Conservation (phyloP, 768 basidiomycete genomes). For the Podaxis sp. region DNA sequence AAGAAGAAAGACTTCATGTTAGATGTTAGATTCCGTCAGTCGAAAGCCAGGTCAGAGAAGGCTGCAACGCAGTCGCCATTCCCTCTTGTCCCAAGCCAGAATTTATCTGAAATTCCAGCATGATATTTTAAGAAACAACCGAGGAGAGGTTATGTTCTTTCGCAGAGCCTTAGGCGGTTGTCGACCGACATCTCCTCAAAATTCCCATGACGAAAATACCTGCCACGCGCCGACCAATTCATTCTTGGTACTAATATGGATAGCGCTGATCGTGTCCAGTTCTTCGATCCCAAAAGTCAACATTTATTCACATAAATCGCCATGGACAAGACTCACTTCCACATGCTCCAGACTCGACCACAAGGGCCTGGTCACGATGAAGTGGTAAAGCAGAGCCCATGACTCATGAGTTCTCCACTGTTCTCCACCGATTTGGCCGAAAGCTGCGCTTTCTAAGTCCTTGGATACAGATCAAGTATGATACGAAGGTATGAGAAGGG, state of each 20-base stretch:
- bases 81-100: not conserved
- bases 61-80: not conserved
- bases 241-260: not conserved
- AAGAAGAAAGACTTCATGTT: constrained; percentile 15
- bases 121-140: not conserved
- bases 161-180: not conserved
- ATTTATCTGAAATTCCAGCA: constrained; percentile 1
- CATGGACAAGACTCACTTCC: not conserved
- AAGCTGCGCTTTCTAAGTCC: not conserved
- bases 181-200: not conserved
- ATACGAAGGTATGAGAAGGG: not conserved
- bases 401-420: not conserved
- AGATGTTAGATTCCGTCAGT: not conserved
- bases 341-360: constrained; percentile 3
- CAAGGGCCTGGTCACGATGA: not conserved
- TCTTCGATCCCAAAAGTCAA: not conserved
- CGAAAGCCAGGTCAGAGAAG: not conserved
- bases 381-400: not conserved
- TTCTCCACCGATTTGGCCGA: not conserved
- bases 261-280: not conserved
- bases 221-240: not conserved
- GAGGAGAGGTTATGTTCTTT: not conserved
- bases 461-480: not conserved
- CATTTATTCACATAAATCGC: not conserved
- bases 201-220: constrained; percentile 4